A percentile compares a stretch with the other conserved stretches of the same genome.
phyloP scores from a whole-genome alignment of 306 rosid genomes.

The Cicer cuneatum region DNA sequence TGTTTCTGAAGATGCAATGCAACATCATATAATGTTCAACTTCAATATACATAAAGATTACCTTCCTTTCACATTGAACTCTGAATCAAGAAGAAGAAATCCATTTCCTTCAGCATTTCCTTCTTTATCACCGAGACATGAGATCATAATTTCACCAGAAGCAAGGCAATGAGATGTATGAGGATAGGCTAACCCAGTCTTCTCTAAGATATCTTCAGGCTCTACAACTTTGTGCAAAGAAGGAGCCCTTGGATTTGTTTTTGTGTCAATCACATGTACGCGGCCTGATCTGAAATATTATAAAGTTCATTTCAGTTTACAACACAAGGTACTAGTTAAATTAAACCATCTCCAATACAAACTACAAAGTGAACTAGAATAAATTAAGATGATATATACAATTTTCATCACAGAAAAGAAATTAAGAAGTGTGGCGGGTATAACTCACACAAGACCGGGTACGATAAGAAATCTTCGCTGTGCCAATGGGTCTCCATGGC shows the following conservation, averaged over 20 bases:
- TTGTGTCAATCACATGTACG: slow-evolving; percentile 77
- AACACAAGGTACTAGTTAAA: too few relatives aligned
- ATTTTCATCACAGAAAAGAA: neutral
- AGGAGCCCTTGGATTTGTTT: slow-evolving; percentile 79
- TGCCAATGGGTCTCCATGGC: slow-evolving; percentile 86
- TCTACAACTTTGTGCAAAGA: slow-evolving; percentile 85
- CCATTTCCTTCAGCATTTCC: slow-evolving; percentile 92
- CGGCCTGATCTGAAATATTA: slow-evolving; percentile 79
- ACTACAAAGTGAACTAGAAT: too few relatives aligned
- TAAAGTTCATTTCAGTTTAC: slow-evolving; percentile 10
- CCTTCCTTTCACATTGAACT: slow-evolving; percentile 98
- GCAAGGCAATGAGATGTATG: slow-evolving; percentile 99
- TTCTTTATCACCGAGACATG: slow-evolving; percentile 88
- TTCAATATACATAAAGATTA: slow-evolving; percentile 31
- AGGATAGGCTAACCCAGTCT: slow-evolving; percentile 93
- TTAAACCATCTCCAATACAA: too few relatives aligned
- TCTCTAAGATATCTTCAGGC: slow-evolving; percentile 62
- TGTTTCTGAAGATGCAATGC: neutral
- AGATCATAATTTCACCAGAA: slow-evolving; percentile 90
- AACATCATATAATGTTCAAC: neutral
- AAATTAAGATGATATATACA: neutral
- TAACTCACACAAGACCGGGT: slow-evolving; percentile 83
- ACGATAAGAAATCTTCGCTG: slow-evolving; percentile 66
- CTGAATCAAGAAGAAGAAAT: slow-evolving; percentile 94
- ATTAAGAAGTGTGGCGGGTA: neutral